Base-by-base conservation (phyloP, 2,329 filamentous ascomycete species). In the Endocalyx cinctus region DNA sequence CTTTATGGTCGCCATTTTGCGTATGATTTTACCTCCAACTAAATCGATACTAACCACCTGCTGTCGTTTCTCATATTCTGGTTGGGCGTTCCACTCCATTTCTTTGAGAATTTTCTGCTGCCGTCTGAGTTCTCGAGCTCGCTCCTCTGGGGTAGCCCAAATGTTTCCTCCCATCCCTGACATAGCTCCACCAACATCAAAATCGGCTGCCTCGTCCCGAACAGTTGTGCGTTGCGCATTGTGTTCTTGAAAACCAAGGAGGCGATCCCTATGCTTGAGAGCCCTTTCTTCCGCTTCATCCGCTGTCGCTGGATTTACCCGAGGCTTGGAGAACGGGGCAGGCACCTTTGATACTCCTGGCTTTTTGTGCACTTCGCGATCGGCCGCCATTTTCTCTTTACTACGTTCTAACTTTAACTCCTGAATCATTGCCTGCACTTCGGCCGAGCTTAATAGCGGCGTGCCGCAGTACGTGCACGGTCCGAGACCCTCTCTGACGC, bases 401-500 rank as follows among this genome's bases (percentile, higher is more conserved):
- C 89, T 90, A 5, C 89, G 79, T 63, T 97, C 90, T 33, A 87
- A 84, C 25, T 82, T 80, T 10, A 98, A 70, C 49, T 90, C 82
- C 17, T 76, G 74, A 30, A 97, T 84, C 77, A 98, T 95, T 20
- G 75, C 78, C 50, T 94, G 83, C 8, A 95, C 77, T 34, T 97
- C 88, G 4, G 74, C 64, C 0, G 76, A 57, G 18, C 73, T 81
- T 6, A 98, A 66, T 0, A 98, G 67, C 1, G 87, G 78, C 0
- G 74, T 70, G 1, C 80, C 79, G 63, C 92, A 98, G 54, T 86
- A 96, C 0, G 90, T 96, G 59, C 92, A 98, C 1, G 90, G 90
- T 0, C 90, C 90, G 1, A 97, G 70, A 0, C 92, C 92, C 60
- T 98, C 89, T 52, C 92, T 89, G 16, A 94, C 79, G 57, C 92